Conservation (phyloP, 2,329 filamentous ascomycete genomes). For the Colletotrichum sp. region DNA sequence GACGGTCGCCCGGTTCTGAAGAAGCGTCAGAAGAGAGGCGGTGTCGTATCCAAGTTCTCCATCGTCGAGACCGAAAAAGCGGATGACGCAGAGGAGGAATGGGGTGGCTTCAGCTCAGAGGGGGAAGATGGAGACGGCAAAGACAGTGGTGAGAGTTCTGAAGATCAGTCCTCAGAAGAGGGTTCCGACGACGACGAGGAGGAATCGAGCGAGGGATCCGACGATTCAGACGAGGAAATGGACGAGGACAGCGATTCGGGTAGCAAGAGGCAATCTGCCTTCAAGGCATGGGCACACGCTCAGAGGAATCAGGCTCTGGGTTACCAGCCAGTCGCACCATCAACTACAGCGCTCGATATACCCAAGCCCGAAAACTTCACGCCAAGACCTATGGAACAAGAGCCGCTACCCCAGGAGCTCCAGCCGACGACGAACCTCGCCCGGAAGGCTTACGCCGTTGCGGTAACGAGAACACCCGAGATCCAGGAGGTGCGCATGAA, state of each 20-base stretch:
- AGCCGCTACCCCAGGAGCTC: conserved; percentile 72
- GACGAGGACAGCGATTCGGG: conserved; percentile 34
- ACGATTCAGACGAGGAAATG: conserved; percentile 30
- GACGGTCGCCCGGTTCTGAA: conserved; percentile 82
- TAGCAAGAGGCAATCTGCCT: conserved; percentile 63
- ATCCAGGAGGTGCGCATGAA: conserved; percentile 81
- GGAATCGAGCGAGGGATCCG: conserved; percentile 23
- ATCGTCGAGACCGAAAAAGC: conserved; percentile 42
- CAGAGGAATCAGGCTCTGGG: conserved; percentile 86
- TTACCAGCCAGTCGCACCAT: conserved; percentile 52
- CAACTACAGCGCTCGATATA: conserved; percentile 50
- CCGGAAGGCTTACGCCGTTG: conserved; percentile 78
- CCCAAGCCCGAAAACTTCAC: conserved; percentile 67
- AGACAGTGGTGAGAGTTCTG: not conserved
- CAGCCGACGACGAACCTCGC: conserved; percentile 62
- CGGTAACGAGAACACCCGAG: conserved; percentile 70
- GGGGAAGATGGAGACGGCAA: conserved; percentile 1
- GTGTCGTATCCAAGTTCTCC: conserved; percentile 60
- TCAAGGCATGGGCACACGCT: conserved; percentile 91
- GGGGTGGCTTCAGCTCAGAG: conserved; percentile 25
- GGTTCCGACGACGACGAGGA: conserved; percentile 22
- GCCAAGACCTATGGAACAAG: conserved; percentile 71
- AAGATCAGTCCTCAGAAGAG: conserved; percentile 29
- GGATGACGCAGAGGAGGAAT: conserved; percentile 30
- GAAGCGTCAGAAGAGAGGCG: conserved; percentile 77